These are phyloP conservation scores for Pittosporum tobira DNA, from an alignment of 129 eudicot species.

Conservation along the genomic window DNA sequence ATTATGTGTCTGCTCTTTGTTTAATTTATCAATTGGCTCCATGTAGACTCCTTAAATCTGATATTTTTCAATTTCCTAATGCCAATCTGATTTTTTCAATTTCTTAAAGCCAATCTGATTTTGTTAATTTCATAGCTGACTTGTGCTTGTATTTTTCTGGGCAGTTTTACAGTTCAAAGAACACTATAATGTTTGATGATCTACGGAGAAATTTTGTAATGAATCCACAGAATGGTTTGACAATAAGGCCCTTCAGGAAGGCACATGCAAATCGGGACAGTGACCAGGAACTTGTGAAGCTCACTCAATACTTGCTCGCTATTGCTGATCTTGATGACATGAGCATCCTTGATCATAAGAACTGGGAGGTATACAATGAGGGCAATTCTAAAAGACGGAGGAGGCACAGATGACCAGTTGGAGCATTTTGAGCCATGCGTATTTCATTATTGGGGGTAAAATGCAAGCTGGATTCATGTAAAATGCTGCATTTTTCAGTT, in stretches of 20 bases:
- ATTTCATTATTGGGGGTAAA: neutral
- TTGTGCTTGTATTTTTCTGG: conserved; percentile 11
- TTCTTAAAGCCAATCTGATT: no score
- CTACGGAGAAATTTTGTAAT: conserved; percentile 83
- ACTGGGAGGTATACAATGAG: conserved; percentile 70
- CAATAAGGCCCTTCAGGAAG: conserved; percentile 82
- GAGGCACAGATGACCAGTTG: conserved; percentile 33
- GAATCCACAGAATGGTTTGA: conserved; percentile 94
- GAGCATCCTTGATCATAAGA: conserved; percentile 70
- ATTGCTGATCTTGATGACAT: conserved; percentile 89
- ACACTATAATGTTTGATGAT: conserved; percentile 98
- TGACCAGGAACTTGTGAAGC: conserved; percentile 85
- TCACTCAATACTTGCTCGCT: conserved; percentile 82
- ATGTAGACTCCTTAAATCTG: no score
- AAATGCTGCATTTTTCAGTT: neutral
- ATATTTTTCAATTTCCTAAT: no score
- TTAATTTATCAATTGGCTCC: neutral
- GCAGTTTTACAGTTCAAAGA: conserved; percentile 82
- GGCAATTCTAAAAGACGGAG: conserved; percentile 58
- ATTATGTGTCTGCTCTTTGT: conserved; percentile 1
- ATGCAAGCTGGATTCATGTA: neutral
- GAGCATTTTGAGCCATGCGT: neutral
- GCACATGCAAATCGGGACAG: conserved; percentile 78
- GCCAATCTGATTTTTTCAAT: no score
- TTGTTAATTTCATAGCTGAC: conserved; percentile 1